Base-by-base conservation (phyloP, 352 stramenopile species). In the Phytophthora sojae region DNA sequence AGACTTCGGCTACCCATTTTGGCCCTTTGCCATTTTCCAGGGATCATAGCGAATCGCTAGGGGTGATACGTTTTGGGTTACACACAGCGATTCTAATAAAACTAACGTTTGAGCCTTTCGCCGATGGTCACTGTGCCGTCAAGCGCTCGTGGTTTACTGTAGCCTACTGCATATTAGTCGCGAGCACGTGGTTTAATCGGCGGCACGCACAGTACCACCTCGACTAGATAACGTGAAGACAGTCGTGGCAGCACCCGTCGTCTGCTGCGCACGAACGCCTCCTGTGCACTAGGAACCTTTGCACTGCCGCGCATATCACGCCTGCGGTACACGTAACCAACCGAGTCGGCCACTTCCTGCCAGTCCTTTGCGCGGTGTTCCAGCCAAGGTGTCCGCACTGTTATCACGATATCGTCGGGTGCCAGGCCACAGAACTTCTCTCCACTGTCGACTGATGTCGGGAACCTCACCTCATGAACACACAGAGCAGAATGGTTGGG, bases 221-320 rank as follows among this genome's bases (percentile, higher is more conserved):
- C 21, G 26, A 17, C 35, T 30, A 15, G 42, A 25, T 44, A 11
- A 23, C 45, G 26, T 30, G 39, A 57, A 56, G 6, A 25, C 9
- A 53, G 59, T 23, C 32, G 57, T 58, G 37, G 44, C 14, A 21
- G 56, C 11, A 70, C 21, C 56, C 55, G 47, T 49, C 63, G 63
- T 70, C 30, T 70, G 63, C 55, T 70, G 55, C 56, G 17, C 23
- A 29, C 63, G 63, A 70, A 65, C 63, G 17, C 63, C 44, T 14
- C 11, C 9, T 64, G 50, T 17, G 23, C 12, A 19, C 21, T n/a
- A 47, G 21, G 45, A 70, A 64, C 1, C 51, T 61, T 56, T 6
- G 23, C 15, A 11, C 35, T 44, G 35, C n/a, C 6, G 44, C 32
- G 21, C 49, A 49, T 23, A 44, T n/a, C 35, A n/a, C 35, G 35